phyloP scores from a whole-genome alignment of 2,329 filamentous ascomycete species.

The Thelonectria blattea region DNA sequence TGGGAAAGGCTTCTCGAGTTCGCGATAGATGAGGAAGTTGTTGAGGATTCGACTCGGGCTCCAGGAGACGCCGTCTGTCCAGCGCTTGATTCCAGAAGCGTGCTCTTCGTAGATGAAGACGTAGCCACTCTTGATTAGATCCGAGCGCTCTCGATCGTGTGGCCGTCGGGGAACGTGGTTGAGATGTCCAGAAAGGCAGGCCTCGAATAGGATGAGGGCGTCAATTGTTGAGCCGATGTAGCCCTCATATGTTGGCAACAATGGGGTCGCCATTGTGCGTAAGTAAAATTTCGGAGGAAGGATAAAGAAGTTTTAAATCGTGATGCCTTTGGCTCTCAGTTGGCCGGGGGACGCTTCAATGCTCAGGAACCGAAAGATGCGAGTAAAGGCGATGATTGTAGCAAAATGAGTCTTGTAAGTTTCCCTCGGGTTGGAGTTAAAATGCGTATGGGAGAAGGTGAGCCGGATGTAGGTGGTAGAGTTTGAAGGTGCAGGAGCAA shows the following conservation, averaged over 20 bases:
- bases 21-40: conserved; percentile 86
- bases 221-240: conserved; percentile 74
- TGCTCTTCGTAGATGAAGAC: conserved; percentile 94
- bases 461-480: conserved; percentile 10
- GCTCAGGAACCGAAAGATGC: no score
- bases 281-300: background rate
- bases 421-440: no score
- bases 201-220: conserved; percentile 81
- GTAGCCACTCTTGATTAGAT: conserved; percentile 81
- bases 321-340: background rate
- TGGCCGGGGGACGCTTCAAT: background rate
- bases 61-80: conserved; percentile 93
- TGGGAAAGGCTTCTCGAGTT: conserved; percentile 78
- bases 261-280: background rate
- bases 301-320: conserved; percentile 15
- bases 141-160: conserved; percentile 80
- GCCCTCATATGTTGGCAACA: conserved; percentile 62
- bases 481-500: background rate
- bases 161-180: conserved; percentile 82
- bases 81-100: conserved; percentile 88
- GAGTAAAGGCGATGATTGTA: background rate
- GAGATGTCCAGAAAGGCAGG: conserved; percentile 72
- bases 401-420: no score
- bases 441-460: background rate
- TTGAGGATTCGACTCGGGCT: conserved; percentile 85